Percentiles rank a stretch among this genome's conserved stretches.
phyloP scores from a whole-genome alignment of 169 alveolate species.

The Eimeria brunetti region DNA sequence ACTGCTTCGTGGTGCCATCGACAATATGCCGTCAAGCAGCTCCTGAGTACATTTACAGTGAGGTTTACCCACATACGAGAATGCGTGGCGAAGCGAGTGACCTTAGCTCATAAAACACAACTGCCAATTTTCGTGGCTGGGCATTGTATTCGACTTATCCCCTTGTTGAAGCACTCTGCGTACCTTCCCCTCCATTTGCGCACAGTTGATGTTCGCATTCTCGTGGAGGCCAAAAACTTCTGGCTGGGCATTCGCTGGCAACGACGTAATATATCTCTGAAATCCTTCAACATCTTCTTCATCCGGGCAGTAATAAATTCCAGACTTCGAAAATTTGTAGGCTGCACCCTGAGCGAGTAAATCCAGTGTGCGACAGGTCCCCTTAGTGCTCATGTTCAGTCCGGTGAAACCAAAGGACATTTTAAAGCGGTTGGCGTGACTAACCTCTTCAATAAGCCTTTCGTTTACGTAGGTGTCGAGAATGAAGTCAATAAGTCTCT shows the following conservation, averaged over 20 bases:
- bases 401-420: not conserved
- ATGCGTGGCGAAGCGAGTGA: not conserved
- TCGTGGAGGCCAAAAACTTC: constrained; percentile 97
- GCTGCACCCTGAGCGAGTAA: constrained; percentile 75
- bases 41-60: constrained; percentile 5
- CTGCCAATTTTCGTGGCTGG: not conserved
- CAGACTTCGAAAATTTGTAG: constrained; percentile 93
- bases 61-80: not conserved
- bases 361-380: not conserved
- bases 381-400: too few species aligned
- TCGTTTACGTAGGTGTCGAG: constrained; percentile 66
- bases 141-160: not conserved
- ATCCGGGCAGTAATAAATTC: constrained; percentile 92
- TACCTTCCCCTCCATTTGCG: constrained; percentile 92
- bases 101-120: too few species aligned
- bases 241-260: constrained; percentile 94
- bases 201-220: constrained; percentile 95
- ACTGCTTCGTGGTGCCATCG: constrained; percentile 82
- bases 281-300: constrained; percentile 92
- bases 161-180: not conserved
- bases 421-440: not conserved
- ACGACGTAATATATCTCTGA: constrained; percentile 89
- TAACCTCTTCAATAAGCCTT: constrained; percentile 68
- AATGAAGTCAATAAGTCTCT: constrained; percentile 85
- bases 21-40: constrained; percentile 70